Conservation (phyloP, 2,329 filamentous ascomycete species). For the Exophiala sideris region DNA sequence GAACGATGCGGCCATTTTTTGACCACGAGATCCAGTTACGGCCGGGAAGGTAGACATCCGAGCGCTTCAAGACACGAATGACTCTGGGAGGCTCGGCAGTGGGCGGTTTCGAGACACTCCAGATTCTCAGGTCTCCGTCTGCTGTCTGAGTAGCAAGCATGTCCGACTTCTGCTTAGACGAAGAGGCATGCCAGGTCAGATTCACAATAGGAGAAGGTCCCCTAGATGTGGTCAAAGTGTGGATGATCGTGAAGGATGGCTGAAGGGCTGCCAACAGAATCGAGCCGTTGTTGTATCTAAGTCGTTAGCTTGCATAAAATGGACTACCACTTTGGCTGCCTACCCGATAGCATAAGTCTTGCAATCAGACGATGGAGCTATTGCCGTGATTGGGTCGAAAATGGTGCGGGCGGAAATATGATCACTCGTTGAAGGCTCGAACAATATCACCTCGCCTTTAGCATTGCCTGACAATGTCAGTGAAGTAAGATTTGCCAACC, state of each 20-base stretch:
- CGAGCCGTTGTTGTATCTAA: slow-evolving; percentile 89
- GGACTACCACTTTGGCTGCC: neutral
- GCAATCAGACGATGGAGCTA: slow-evolving; percentile 86
- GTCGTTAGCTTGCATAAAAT: slow-evolving; percentile 16
- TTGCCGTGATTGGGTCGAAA: slow-evolving; percentile 89
- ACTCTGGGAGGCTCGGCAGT: slow-evolving; percentile 75
- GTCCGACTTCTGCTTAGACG: slow-evolving; percentile 91
- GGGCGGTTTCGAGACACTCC: slow-evolving; percentile 86
- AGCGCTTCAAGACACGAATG: slow-evolving; percentile 78
- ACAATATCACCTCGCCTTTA: slow-evolving; percentile 89
- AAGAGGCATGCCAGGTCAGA: slow-evolving; percentile 93
- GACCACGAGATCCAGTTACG: slow-evolving; percentile 98
- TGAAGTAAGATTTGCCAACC: slow-evolving; percentile 1
- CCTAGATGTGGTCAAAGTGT: slow-evolving; percentile 82
- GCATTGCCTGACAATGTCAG: slow-evolving; percentile 62
- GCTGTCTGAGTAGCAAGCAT: slow-evolving; percentile 93
- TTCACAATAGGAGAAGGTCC: slow-evolving; percentile 83
- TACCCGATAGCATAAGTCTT: slow-evolving; percentile 94
- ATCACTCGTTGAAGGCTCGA: slow-evolving; percentile 89
- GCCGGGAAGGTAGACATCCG: slow-evolving; percentile 61
- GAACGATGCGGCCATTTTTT: slow-evolving; percentile 93
- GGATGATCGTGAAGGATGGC: slow-evolving; percentile 87
- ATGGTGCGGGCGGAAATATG: slow-evolving; percentile 89
- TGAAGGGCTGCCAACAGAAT: slow-evolving; percentile 85
- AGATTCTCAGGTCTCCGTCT: slow-evolving; percentile 89